phyloP scores from a whole-genome alignment of 2,329 filamentous ascomycete genomes.

The Fusarium nelsonii region DNA sequence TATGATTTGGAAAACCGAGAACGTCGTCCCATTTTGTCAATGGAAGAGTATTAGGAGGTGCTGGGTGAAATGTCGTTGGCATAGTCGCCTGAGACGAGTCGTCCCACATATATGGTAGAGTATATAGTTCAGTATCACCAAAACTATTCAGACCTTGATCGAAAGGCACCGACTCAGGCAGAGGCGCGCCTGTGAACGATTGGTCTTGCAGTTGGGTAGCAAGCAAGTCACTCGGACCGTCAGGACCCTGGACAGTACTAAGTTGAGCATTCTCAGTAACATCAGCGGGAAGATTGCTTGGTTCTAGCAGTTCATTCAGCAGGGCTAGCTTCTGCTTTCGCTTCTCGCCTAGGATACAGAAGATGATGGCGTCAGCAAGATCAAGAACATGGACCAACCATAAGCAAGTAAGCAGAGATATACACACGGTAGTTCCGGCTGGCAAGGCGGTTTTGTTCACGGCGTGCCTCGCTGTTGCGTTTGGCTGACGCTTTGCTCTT shows the following conservation, averaged over 20 bases:
- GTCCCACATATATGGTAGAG: neutral
- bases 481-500: constrained; percentile 38
- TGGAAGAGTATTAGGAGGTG: neutral
- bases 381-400: constrained; percentile 15
- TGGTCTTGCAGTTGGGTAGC: neutral
- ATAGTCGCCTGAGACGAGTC: neutral
- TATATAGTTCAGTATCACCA: neutral
- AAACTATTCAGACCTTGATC: neutral
- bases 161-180: neutral
- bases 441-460: constrained; percentile 47
- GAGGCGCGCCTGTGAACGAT: neutral
- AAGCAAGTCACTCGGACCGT: neutral
- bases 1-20: neutral
- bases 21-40: neutral
- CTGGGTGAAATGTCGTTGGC: neutral
- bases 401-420: constrained; percentile 1
- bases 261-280: neutral
- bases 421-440: constrained; percentile 52
- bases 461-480: constrained; percentile 44
- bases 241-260: neutral
- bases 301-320: constrained; percentile 54
- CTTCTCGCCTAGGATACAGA: constrained; percentile 55
- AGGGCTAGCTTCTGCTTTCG: constrained; percentile 59
- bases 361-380: constrained; percentile 31
- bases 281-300: constrained; percentile 20